Evolutionary conservation across 2,329 filamentous ascomycete genomes (phyloP).

Genomic region (Epicoccum sorghinum): DNA sequence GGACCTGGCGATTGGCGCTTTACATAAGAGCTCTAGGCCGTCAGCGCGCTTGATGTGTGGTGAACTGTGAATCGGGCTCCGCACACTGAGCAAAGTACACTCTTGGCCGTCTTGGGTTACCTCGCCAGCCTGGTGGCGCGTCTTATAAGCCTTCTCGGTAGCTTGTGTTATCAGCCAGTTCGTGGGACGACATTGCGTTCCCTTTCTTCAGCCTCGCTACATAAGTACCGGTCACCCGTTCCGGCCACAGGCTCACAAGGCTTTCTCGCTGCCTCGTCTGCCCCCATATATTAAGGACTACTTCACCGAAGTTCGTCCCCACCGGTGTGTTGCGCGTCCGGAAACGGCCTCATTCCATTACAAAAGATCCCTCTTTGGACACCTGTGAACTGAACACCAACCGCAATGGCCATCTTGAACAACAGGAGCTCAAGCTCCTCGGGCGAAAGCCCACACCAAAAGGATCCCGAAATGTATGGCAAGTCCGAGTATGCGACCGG

Average conservation of each 20-base stretch:
- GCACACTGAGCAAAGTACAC: conserved; percentile 16
- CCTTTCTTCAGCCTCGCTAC: conserved; percentile 22
- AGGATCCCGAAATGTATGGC: conserved; percentile 30
- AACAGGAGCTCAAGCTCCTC: conserved; percentile 37
- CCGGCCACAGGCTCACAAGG: conserved; percentile 18
- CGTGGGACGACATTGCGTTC: conserved; percentile 7
- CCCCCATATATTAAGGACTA: conserved; percentile 20
- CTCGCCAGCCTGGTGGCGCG: conserved; percentile 16
- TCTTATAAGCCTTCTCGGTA: conserved; percentile 21
- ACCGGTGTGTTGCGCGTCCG: conserved; percentile 14
- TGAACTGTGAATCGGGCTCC: conserved; percentile 11
- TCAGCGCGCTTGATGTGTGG: conserved; percentile 14
- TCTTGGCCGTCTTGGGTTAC: conserved; percentile 36
- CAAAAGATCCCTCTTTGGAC: conserved; percentile 10
- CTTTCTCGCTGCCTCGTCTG: conserved; percentile 25
- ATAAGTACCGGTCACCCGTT: conserved; percentile 28
- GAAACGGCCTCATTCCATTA: conserved; percentile 14
- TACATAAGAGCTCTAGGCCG: conserved; percentile 22
- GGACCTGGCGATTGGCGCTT: conserved; percentile 30
- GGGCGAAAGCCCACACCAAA: conserved; percentile 31
- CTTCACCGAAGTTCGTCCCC: conserved; percentile 13
- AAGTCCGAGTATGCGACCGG: conserved; percentile 33
- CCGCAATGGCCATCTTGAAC: conserved; percentile 38
- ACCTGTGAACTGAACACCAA: neutral
- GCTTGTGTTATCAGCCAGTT: conserved; percentile 25